Evolutionary conservation across 331 rosid genomes (phyloP).

Genomic region (Acacia concinna): DNA sequence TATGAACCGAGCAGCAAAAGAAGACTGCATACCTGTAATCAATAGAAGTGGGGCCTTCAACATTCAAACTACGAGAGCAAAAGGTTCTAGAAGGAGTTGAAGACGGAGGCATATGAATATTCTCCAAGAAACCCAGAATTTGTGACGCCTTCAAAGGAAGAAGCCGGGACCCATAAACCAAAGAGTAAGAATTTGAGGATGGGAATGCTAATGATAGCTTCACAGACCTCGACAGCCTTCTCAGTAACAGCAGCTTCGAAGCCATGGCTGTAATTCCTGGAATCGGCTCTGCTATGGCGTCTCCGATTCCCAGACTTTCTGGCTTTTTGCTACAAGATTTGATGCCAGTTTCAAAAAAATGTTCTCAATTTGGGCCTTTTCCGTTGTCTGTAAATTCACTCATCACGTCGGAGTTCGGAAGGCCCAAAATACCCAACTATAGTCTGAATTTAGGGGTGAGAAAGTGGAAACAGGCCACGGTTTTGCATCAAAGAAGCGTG

Average conservation of each 20-base stretch:
- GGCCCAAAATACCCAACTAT: neutral
- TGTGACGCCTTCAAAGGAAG: constrained; percentile 41
- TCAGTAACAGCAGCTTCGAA: constrained; percentile 49
- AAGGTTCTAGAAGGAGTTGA: constrained; percentile 45
- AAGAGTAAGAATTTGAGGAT: constrained; percentile 20
- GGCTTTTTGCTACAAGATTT: no score
- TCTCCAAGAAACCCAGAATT: neutral
- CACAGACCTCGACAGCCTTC: constrained; percentile 51
- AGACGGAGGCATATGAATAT: constrained; percentile 14
- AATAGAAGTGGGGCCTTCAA: constrained; percentile 59
- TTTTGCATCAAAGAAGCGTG: no score
- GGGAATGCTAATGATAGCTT: constrained; percentile 27
- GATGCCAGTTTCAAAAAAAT: neutral
- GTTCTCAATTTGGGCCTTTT: neutral
- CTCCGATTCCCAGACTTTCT: neutral
- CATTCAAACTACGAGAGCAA: constrained; percentile 52
- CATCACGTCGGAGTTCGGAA: neutral
- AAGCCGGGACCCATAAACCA: constrained; percentile 10
- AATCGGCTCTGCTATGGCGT: neutral
- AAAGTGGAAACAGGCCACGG: no score
- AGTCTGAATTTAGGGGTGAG: no score
- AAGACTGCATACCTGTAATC: constrained; percentile 63
- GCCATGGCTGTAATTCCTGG: constrained; percentile 46
- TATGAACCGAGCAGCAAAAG: neutral
- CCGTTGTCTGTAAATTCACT: neutral